These are phyloP conservation scores for Rhizopogon vulgaris DNA, from an alignment of 768 basidiomycete species.

Conservation along the genomic window DNA sequence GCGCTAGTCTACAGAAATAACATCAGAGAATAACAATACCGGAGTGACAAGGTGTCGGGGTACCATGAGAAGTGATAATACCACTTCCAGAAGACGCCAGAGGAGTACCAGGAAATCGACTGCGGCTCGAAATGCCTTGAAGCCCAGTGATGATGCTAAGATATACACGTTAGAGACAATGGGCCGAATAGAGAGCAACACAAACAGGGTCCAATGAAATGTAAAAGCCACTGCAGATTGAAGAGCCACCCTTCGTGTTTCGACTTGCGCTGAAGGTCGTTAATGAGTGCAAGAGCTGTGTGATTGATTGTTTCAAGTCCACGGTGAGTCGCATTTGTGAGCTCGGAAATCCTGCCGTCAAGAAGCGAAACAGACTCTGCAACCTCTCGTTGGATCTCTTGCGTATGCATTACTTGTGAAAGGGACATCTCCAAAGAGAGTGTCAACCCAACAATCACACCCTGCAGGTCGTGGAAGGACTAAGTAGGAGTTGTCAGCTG, in stretches of 20 bases:
- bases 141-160: conserved; percentile 12
- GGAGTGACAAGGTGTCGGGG: conserved; percentile 7
- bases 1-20: conserved; percentile 26
- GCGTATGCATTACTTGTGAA: conserved; percentile 25
- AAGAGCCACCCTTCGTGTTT: background rate
- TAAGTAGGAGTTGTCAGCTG: conserved; percentile 10
- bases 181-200: conserved; percentile 5
- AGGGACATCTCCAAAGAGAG: conserved; percentile 26
- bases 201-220: conserved; percentile 15
- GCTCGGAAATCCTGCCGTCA: conserved; percentile 26
- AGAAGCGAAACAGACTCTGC: conserved; percentile 31
- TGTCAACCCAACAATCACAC: conserved; percentile 2
- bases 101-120: conserved; percentile 19
- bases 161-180: background rate
- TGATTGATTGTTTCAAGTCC: conserved; percentile 45
- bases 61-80: conserved; percentile 39
- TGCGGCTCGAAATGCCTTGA: conserved; percentile 20
- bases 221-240: conserved; percentile 15
- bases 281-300: conserved; percentile 29
- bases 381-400: conserved; percentile 31
- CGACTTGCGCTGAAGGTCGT: conserved; percentile 8
- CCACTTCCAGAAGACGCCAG: conserved; percentile 26
- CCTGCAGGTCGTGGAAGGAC: conserved; percentile 3
- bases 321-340: conserved; percentile 32
- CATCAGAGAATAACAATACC: background rate